Evolutionary conservation across 768 basidiomycete species (phyloP).

Genomic region (Daedaleopsis sinensis): DNA sequence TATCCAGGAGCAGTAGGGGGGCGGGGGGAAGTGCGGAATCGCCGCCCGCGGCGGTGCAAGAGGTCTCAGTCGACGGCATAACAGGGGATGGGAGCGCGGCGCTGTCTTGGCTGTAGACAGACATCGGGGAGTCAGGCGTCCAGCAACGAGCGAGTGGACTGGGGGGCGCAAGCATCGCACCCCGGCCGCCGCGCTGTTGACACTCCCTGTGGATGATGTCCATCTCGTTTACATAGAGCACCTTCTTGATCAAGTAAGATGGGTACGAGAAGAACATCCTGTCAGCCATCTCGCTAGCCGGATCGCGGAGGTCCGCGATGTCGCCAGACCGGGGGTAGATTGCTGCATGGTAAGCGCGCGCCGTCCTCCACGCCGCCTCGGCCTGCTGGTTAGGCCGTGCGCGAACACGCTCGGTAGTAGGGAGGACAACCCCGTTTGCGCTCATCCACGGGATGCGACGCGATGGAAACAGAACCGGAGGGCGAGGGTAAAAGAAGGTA

Average conservation of each 20-base stretch:
- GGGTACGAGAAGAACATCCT: constrained; percentile 10
- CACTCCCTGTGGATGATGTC: neutral
- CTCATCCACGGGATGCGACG: neutral
- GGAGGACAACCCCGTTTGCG: neutral
- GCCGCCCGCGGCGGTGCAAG: too few species aligned
- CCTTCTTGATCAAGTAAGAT: constrained; percentile 2
- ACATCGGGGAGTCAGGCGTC: constrained; percentile 9
- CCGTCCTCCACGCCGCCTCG: neutral
- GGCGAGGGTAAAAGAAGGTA: neutral
- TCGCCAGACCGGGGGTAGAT: constrained; percentile 18
- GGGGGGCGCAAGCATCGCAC: neutral
- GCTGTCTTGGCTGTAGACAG: constrained; percentile 4
- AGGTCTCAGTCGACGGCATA: neutral
- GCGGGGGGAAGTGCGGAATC: neutral
- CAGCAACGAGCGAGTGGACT: neutral
- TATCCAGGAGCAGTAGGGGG: neutral
- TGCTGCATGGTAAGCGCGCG: neutral
- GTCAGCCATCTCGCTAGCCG: constrained; percentile 11
- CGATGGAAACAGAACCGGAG: neutral
- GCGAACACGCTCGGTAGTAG: constrained; percentile 2
- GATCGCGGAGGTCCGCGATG: constrained; percentile 10
- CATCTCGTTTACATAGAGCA: constrained; percentile 10
- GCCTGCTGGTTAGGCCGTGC: neutral
- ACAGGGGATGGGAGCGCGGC: neutral
- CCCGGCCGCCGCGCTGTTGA: neutral